Base-by-base conservation (phyloP, 208 protist species). In the Zelonia costaricensis region DNA sequence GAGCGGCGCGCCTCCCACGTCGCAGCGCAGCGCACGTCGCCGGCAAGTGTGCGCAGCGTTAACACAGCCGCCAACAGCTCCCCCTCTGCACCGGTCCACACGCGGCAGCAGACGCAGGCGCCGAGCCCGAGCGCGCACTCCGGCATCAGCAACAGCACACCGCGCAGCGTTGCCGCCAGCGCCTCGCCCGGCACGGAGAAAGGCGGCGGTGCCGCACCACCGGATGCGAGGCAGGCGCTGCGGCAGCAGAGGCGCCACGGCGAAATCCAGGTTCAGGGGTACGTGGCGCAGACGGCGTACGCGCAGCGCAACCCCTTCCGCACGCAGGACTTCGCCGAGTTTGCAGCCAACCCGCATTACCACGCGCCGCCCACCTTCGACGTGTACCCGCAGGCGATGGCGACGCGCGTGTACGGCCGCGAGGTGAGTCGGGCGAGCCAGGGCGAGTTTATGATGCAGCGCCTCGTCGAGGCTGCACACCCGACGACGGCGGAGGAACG, bases 281-380 rank as follows among this genome's bases (percentile, higher is more conserved):
- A 86, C 43, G 66, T 91, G 18, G 81, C 78, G 31, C 70, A 91
- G 52, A 82, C 74, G 44, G 77, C 75, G n/a, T 88, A 79, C 66
- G 81, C 84, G 4, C 69, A 82, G 65, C 44, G 60, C n/a, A 94
- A 92, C 44, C 88, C 82, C 2, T 94, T 94, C 52, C 81, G 88
- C 43, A 46, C 15, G 18, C 88, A 94, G 52, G 68, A 55, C 45
- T 94, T 88, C 66, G 84, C 75, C 4, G 80, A 84, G 38, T 94
- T 94, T 49, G 61, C 54, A 0, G 70, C 49, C 38, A 65, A 75
- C 40, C 84, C 84, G 23, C 66, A 80, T 45, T 89, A 84, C 66
- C 44, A 42, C 16, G 46, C 64, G 9, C 81, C 83, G 12, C 28
- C 60, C 0, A 58, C 61, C 16, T 70, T 84, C 18, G 45, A 46